A percentile compares a stretch with the other conserved stretches of the same genome.
phyloP scores from a whole-genome alignment of 2,329 filamentous ascomycete genomes.

The Boeremia exigua region DNA sequence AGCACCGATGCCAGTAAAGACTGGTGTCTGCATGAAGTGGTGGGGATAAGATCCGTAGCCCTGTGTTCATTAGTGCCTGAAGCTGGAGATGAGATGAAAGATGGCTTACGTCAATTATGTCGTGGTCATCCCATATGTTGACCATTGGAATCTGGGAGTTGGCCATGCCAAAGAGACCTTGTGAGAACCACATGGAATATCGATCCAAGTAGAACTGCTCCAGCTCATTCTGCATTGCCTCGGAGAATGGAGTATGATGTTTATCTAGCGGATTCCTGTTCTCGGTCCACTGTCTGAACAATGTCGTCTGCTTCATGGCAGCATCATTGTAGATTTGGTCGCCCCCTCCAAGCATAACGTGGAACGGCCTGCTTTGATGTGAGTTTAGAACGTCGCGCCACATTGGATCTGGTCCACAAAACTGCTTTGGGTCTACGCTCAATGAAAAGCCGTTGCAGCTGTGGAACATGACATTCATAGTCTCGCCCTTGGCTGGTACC shows the following conservation, averaged over 20 bases:
- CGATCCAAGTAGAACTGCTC: slow-evolving; percentile 87
- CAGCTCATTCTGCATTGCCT: slow-evolving; percentile 84
- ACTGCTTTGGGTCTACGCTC: slow-evolving; percentile 75
- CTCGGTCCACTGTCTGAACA: slow-evolving; percentile 84
- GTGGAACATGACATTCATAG: slow-evolving; percentile 99
- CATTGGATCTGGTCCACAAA: slow-evolving; percentile 92
- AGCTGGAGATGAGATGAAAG: slow-evolving; percentile 37
- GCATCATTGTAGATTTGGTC: slow-evolving; percentile 97
- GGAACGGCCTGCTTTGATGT: slow-evolving; percentile 91
- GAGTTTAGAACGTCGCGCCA: slow-evolving; percentile 95
- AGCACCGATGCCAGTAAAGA: slow-evolving; percentile 87
- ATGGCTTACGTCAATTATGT: slow-evolving; percentile 56
- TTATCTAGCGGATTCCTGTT: slow-evolving; percentile 83
- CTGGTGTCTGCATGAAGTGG: slow-evolving; percentile 86
- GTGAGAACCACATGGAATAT: slow-evolving; percentile 95
- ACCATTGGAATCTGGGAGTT: slow-evolving; percentile 97
- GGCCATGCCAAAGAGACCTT: slow-evolving; percentile 90
- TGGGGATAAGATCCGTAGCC: slow-evolving; percentile 94
- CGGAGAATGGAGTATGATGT: slow-evolving; percentile 76
- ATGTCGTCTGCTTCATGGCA: slow-evolving; percentile 73
- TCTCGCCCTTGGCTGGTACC: slow-evolving; percentile 82
- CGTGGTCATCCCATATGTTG: slow-evolving; percentile 96
- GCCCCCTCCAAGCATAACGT: slow-evolving; percentile 97
- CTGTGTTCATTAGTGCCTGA: slow-evolving; percentile 59
- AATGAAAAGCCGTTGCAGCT: slow-evolving; percentile 96